Evolutionary conservation across 805 yeast species (phyloP), one percentile per base, ranked within the genome.

Genomic region (Monosporozyma solicola): DNA sequence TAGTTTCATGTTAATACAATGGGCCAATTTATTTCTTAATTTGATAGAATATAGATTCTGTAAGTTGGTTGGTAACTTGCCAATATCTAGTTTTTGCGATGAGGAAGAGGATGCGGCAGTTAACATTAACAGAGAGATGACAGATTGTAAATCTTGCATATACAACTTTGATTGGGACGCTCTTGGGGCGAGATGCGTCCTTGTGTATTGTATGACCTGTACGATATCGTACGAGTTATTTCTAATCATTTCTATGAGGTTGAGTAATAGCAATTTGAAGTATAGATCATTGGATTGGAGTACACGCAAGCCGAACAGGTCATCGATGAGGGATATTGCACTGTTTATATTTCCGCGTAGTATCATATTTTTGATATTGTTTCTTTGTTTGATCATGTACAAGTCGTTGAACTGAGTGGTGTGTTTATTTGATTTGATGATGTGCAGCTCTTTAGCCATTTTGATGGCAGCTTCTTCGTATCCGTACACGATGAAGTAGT

Each of bases 201-300:
- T 75, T 8, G 86, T 83, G 67, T 85, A 85, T 8, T 70, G 63
- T 22, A 85, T 74, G 3, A 85, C 75, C 15, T 69, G 73, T 52
- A 77, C 67, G 44, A 85, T 73, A 41, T 80, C 80, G 45, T 45
- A 51, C 47, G 65, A 66, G 33, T 54, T 65, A 2, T 54, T 60
- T 41, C 92, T 70, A 39, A 90, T 88, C 80, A 86, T 82, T 67
- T 91, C 97, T 39, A 89, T 83, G 57, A 91, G 72, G 60, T 84
- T 85, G 57, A 89, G 71, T 49, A 91, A 74, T 54, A 89, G 70
- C 41, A 90, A 70, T 61, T 84, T 80, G 71, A 88, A 89, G 66
- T 88, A 88, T 27, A 88, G 70, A 29, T 89, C 82, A 22, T 16
- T 37, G 24, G 37, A 48, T 45, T 66, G 67, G 48, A 66, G 41